Evolutionary conservation across 768 basidiomycete species (phyloP).

Genomic region (Psilocybe subaeruginosa): DNA sequence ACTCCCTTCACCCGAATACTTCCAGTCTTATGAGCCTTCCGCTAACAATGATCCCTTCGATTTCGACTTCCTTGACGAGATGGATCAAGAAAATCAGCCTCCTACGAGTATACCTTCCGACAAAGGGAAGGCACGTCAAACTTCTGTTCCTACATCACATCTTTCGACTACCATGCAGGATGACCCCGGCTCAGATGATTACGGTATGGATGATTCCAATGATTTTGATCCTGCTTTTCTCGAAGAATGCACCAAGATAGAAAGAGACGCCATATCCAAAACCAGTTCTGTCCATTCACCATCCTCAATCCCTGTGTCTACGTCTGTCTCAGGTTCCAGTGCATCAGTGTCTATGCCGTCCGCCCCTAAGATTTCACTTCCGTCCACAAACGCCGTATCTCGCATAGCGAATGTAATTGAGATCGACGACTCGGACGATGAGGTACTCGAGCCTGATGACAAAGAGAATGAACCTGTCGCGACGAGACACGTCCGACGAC

Average conservation of each 20-base stretch:
- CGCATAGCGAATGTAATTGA: slow-evolving; percentile 35
- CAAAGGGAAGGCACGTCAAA: slow-evolving; percentile 23
- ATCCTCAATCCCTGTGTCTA: slow-evolving; percentile 4
- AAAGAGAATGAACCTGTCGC: slow-evolving; percentile 65
- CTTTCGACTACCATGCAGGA: neutral
- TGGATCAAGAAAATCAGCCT: slow-evolving; percentile 18
- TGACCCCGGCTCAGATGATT: slow-evolving; percentile 22
- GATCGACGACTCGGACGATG: slow-evolving; percentile 41
- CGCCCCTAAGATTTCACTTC: neutral
- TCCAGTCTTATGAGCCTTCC: neutral
- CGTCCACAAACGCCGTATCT: neutral
- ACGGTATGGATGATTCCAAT: slow-evolving; percentile 24
- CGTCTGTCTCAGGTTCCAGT: slow-evolving; percentile 1
- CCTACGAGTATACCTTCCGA: slow-evolving; percentile 6
- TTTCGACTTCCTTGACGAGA: slow-evolving; percentile 28
- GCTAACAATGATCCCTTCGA: slow-evolving; percentile 27
- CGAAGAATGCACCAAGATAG: slow-evolving; percentile 31
- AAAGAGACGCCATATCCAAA: slow-evolving; percentile 20
- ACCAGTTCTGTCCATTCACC: neutral
- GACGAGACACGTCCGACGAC: slow-evolving; percentile 50
- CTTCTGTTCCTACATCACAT: neutral
- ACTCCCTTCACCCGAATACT: slow-evolving; percentile 5
- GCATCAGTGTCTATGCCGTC: neutral
- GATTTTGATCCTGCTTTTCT: slow-evolving; percentile 24
- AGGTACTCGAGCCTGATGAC: slow-evolving; percentile 53